Percentiles rank a stretch among this genome's conserved stretches.
phyloP scores from a whole-genome alignment of 2,329 filamentous ascomycete species.

The Alternaria incomplexa region DNA sequence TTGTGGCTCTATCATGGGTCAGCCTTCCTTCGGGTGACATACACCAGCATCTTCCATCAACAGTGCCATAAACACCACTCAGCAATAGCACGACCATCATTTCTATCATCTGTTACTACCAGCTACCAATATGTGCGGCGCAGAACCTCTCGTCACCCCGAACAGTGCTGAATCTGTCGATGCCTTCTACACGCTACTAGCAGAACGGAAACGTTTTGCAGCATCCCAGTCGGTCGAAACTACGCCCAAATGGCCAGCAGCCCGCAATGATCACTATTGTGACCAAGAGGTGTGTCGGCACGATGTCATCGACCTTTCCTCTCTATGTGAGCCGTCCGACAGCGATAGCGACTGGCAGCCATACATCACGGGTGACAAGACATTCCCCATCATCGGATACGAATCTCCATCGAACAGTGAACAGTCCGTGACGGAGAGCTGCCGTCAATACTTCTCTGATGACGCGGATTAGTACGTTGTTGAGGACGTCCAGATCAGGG shows the following conservation, averaged over 20 bases:
- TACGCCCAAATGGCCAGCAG: not conserved
- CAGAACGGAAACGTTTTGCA: not conserved
- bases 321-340: not conserved
- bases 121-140: not conserved
- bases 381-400: not conserved
- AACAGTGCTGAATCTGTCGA: not conserved
- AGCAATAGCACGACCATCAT: not conserved
- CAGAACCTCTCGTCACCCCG: not conserved
- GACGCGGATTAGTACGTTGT: not conserved
- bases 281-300: not conserved
- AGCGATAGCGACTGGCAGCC: not conserved
- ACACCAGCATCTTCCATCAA: not conserved
- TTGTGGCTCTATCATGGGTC: not conserved
- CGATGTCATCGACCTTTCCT: not conserved
- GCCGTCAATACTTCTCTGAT: not conserved
- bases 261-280: conserved; percentile 1
- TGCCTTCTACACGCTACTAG: not conserved
- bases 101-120: not conserved
- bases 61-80: not conserved
- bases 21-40: not conserved
- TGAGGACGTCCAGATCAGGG: not conserved
- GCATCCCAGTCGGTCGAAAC: no score
- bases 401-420: not conserved
- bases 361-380: not conserved
- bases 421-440: not conserved